Percentiles rank a stretch among this genome's conserved stretches.
Evolutionary conservation across 1,139 yeast species (phyloP).

Genomic region (Yamadazyma jaroonii): DNA sequence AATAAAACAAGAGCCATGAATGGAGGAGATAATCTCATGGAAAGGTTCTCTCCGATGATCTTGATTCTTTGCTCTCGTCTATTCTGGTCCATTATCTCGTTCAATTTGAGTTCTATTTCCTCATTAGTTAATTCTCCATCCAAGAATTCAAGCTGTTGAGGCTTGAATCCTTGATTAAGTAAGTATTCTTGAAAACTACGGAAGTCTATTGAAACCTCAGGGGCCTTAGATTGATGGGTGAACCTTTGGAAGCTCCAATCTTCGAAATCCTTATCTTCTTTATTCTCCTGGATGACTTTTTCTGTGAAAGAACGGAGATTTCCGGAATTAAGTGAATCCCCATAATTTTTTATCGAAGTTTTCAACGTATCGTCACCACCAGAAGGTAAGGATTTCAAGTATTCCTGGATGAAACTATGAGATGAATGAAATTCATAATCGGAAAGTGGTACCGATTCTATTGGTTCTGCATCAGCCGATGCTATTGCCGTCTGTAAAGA

Average conservation of each 20-base stretch:
- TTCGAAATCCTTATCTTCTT: conserved; percentile 12
- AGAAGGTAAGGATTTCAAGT: conserved; percentile 16
- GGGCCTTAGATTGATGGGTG: conserved; percentile 1
- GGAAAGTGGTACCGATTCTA: background rate
- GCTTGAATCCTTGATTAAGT: conserved; percentile 25
- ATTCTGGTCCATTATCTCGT: conserved; percentile 20
- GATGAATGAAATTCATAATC: conserved; percentile 6
- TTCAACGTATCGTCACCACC: conserved; percentile 8
- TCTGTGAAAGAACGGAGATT: conserved; percentile 10
- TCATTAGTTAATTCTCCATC: conserved; percentile 32
- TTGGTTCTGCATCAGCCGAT: background rate
- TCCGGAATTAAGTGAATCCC: conserved; percentile 8
- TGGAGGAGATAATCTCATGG: too few relatives aligned
- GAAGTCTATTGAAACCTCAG: too few relatives aligned
- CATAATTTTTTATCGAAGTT: conserved; percentile 14
- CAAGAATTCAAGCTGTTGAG: conserved; percentile 28
- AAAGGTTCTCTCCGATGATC: conserved; percentile 31
- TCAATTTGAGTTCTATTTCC: conserved; percentile 37
- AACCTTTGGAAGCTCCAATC: conserved; percentile 13
- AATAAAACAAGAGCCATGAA: too few relatives aligned
- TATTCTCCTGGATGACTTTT: conserved; percentile 11
- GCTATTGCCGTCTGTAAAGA: background rate
- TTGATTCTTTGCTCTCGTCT: conserved; percentile 20
- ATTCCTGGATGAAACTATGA: conserved; percentile 21
- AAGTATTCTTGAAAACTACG: too few relatives aligned